phyloP scores from a whole-genome alignment of 2,329 filamentous ascomycete genomes.

The Xylaria multiplex region DNA sequence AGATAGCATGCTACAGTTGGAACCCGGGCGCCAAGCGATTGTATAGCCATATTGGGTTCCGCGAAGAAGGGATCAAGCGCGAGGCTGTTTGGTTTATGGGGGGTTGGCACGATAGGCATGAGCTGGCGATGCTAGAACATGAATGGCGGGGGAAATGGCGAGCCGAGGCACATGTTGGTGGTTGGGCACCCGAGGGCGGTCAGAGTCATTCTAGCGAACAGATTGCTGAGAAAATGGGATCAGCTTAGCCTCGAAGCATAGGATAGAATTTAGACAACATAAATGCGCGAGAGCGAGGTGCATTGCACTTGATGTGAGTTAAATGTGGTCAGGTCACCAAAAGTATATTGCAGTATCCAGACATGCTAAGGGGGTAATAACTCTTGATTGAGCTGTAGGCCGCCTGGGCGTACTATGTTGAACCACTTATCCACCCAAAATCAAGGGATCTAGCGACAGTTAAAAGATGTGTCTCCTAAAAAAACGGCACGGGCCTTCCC shows the following conservation, averaged over 20 bases:
- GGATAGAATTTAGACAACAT: not conserved
- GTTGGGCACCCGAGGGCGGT: conserved; percentile 12
- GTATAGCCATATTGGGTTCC: conserved; percentile 29
- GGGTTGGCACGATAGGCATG: conserved; percentile 30
- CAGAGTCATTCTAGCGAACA: conserved; percentile 23
- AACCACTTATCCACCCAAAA: not conserved
- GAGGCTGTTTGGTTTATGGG: conserved; percentile 35
- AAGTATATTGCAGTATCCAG: not conserved
- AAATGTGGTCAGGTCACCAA: not conserved
- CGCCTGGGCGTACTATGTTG: conserved; percentile 14
- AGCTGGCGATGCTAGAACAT: conserved; percentile 33
- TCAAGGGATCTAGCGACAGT: not conserved
- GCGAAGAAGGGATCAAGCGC: conserved; percentile 29
- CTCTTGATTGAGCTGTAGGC: conserved; percentile 25
- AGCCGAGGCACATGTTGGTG: not conserved
- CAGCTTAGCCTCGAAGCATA: conserved; percentile 4
- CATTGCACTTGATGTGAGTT: not conserved
- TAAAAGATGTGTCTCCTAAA: not conserved
- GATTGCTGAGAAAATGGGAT: conserved; percentile 29
- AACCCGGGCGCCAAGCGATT: conserved; percentile 31
- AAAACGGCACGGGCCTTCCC: not conserved
- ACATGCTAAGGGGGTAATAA: conserved; percentile 1
- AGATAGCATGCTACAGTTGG: conserved; percentile 25
- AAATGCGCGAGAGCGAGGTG: not conserved
- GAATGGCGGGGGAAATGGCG: conserved; percentile 32